A percentile compares a stretch with the other conserved stretches of the same genome.
Evolutionary conservation across 257 asterid species (phyloP).

Genomic region (Solanum virginianum): DNA sequence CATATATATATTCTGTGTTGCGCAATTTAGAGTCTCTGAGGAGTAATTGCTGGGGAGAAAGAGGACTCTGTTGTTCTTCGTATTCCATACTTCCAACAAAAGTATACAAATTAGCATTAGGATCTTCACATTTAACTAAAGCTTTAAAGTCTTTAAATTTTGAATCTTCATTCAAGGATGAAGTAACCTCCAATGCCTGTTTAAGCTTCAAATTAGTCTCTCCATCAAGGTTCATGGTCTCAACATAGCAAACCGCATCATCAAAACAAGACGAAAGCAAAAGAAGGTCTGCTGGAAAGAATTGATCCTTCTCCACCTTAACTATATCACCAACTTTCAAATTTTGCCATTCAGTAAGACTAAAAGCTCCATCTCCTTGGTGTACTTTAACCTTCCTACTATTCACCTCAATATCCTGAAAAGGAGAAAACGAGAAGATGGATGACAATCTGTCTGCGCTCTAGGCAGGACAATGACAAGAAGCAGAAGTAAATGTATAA

Average conservation of each 20-base stretch:
- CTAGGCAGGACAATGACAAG: neutral
- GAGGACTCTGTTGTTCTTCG: conserved; percentile 45
- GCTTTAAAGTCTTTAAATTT: conserved; percentile 44
- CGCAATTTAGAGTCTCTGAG: conserved; percentile 77
- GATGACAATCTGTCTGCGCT: neutral
- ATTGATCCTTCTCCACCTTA: conserved; percentile 73
- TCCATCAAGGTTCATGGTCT: conserved; percentile 95
- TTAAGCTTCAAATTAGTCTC: conserved; percentile 87
- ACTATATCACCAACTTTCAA: conserved; percentile 82
- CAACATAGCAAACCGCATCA: conserved; percentile 81
- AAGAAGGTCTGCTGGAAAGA: conserved; percentile 84
- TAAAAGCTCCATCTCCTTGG: conserved; percentile 43
- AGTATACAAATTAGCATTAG: conserved; percentile 72
- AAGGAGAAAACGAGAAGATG: neutral
- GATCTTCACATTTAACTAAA: conserved; percentile 74
- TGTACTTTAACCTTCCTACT: conserved; percentile 66
- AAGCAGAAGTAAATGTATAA: neutral
- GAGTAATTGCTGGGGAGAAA: conserved; percentile 75
- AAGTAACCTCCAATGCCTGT: conserved; percentile 62
- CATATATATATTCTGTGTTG: conserved; percentile 68
- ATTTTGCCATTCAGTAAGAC: conserved; percentile 55
- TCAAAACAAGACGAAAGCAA: conserved; percentile 80
- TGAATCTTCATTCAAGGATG: conserved; percentile 36
- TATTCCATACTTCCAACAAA: conserved; percentile 73
- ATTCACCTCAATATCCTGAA: conserved; percentile 82